Conservation (phyloP, 441 rosid genomes). For the Populus tomentosa region DNA sequence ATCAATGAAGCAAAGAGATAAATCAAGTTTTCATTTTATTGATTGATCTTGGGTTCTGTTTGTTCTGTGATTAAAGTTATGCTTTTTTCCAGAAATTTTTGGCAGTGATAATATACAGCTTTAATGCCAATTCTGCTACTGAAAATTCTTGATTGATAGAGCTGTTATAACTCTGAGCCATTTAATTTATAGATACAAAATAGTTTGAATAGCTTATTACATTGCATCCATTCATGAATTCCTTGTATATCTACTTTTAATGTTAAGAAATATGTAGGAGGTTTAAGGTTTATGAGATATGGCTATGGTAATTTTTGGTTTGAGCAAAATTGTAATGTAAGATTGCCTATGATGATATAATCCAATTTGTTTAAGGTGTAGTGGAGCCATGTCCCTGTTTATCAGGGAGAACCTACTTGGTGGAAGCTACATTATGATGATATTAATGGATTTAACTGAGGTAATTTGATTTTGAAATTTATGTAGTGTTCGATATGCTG, state of each 20-base stretch:
- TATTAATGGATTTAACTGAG: conserved; percentile 37
- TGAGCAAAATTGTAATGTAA: neutral
- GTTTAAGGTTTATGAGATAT: neutral
- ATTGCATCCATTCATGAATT: neutral
- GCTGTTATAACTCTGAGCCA: conserved; percentile 59
- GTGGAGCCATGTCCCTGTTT: conserved; percentile 60
- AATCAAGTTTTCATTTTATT: neutral
- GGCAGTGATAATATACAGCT: conserved; percentile 61
- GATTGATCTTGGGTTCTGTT: neutral
- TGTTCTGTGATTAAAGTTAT: neutral
- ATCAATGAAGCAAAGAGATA: conserved; percentile 52
- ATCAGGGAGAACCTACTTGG: conserved; percentile 68
- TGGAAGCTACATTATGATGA: conserved; percentile 43
- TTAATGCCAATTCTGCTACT: conserved; percentile 93
- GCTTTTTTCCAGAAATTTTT: neutral
- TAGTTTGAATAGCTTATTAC: neutral
- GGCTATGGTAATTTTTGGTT: neutral
- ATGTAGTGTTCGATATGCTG: too few species aligned
- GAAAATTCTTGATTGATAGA: conserved; percentile 83
- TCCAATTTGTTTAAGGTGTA: conserved; percentile 43
- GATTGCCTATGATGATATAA: conserved; percentile 31
- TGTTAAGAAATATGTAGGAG: neutral
- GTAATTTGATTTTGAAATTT: conserved; percentile 1
- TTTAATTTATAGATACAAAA: neutral
- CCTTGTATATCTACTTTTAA: conserved; percentile 9